Percentiles rank a stretch among this genome's conserved stretches.
These are phyloP conservation scores for Umbelopsis sp. DNA, from an alignment of 192 early-diverging fungal species.

Conservation along the genomic window DNA sequence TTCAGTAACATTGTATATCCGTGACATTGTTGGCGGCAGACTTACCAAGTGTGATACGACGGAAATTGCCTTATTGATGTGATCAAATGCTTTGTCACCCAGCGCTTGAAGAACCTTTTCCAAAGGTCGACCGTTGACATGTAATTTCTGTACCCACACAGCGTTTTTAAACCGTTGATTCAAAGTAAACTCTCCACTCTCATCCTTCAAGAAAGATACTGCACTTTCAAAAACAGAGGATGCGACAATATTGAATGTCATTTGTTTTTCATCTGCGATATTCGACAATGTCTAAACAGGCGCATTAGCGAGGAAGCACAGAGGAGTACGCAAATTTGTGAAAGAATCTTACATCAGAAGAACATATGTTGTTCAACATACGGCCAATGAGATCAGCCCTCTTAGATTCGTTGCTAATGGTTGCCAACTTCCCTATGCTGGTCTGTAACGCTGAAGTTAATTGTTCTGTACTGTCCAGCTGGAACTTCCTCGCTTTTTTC, in stretches of 20 bases:
- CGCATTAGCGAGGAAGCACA: not conserved
- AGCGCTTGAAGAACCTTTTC: not conserved
- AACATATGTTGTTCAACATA: conserved; percentile 5
- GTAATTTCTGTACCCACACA: not conserved
- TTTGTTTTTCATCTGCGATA: not conserved
- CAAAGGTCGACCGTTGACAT: not conserved
- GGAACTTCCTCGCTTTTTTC: conserved; percentile 1
- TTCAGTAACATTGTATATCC: not conserved
- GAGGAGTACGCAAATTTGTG: not conserved
- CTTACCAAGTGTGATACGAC: conserved; percentile 1
- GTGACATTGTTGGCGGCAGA: not conserved
- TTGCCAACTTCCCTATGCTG: not conserved
- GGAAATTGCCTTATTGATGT: not conserved
- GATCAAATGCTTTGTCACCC: not conserved
- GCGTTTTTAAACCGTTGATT: not conserved
- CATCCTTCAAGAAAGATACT: not conserved
- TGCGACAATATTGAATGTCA: not conserved
- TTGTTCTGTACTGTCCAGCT: not conserved
- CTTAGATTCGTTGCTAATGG: not conserved
- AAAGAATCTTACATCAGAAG: not conserved
- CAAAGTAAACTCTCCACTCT: not conserved
- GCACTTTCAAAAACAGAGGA: not conserved
- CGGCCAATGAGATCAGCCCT: not conserved
- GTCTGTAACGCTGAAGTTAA: not conserved
- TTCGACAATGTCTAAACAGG: not conserved